These are phyloP conservation scores for Cardamine resedifolia DNA, from an alignment of 345 rosid genomes.

Conservation along the genomic window DNA sequence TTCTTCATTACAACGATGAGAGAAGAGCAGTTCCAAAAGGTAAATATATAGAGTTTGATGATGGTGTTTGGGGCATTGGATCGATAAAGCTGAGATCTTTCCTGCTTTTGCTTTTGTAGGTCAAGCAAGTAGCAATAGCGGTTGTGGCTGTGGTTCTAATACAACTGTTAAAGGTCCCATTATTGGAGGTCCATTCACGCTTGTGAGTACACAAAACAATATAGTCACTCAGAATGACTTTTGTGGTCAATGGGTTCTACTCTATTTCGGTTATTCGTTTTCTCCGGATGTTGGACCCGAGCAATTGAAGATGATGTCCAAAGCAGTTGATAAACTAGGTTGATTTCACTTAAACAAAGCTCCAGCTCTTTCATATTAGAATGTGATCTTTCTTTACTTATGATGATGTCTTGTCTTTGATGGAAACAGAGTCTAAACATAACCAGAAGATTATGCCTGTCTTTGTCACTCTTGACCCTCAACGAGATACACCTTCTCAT, in stretches of 20 bases:
- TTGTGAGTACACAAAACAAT: constrained; percentile 55
- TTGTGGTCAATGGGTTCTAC: constrained; percentile 74
- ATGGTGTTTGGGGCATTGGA: background rate
- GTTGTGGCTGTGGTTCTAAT: constrained; percentile 35
- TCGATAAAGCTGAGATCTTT: background rate
- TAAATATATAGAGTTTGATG: constrained; percentile 27
- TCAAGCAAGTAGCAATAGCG: constrained; percentile 45
- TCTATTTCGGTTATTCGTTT: constrained; percentile 88
- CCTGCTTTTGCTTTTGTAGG: constrained; percentile 14
- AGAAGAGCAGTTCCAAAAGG: constrained; percentile 69
- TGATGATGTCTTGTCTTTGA: constrained; percentile 26
- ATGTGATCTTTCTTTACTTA: background rate
- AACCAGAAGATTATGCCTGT: constrained; percentile 64
- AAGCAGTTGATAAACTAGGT: constrained; percentile 71
- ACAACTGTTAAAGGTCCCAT: constrained; percentile 53
- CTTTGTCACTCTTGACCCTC: constrained; percentile 90
- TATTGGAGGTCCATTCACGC: constrained; percentile 80
- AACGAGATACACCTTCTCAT: constrained; percentile 74
- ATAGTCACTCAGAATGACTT: constrained; percentile 56
- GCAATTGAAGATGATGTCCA: constrained; percentile 62
- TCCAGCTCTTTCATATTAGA: background rate
- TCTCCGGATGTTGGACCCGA: constrained; percentile 95
- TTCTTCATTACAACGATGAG: constrained; percentile 78
- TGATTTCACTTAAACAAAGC: constrained; percentile 36
- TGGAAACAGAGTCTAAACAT: constrained; percentile 54